Base-by-base conservation (phyloP, 2,329 filamentous ascomycete species). In the Hirsutella thompsonii region DNA sequence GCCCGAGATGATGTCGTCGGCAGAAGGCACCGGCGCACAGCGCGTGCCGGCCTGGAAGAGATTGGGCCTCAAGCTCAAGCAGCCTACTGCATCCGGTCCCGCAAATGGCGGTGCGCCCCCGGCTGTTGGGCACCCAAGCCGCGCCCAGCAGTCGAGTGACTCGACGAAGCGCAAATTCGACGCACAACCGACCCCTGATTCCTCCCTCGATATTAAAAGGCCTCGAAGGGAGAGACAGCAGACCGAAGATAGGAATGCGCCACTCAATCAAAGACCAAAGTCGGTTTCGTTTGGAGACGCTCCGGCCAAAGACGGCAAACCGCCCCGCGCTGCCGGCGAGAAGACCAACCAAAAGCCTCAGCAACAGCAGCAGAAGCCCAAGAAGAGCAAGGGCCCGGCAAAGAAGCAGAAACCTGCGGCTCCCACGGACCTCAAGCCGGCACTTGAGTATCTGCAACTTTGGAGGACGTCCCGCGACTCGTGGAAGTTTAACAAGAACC, bases 401-500 rank as follows among this genome's bases (percentile, higher is more conserved):
- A 64, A 66, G 54, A 62, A 63, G 49, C 49, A 59, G 34, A 60
- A 56, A 43, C 55, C 52, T 48, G 56, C 60, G 58, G 61, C 58
- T 14, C 46, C 56, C 29, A 43, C 53, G 6, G 69, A 75, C 46
- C 62, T 79, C 42, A 70, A 75, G 37, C 73, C 80, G 13, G 81
- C 87, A 43, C 69, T 93, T 14, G 70, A 76, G 40, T 95, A 95
- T 57, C 73, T 95, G 36, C 70, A 70, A 37, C 77, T 81, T 55
- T 94, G 88, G 71, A 71, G 84, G 61, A 72, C 72, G 42, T 72
- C 79, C 45, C 79, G 79, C 43, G 67, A 72, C 9, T 69, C 69
- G 50, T 96, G 90, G 90, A 95, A 94, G 61, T 96, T 95, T 68
- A 94, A 93, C 67, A 95, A 95, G 66, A 89, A 87, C 51, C 79